phyloP scores from a whole-genome alignment of 2,329 filamentous ascomycete species.

The Fusarium nanum region DNA sequence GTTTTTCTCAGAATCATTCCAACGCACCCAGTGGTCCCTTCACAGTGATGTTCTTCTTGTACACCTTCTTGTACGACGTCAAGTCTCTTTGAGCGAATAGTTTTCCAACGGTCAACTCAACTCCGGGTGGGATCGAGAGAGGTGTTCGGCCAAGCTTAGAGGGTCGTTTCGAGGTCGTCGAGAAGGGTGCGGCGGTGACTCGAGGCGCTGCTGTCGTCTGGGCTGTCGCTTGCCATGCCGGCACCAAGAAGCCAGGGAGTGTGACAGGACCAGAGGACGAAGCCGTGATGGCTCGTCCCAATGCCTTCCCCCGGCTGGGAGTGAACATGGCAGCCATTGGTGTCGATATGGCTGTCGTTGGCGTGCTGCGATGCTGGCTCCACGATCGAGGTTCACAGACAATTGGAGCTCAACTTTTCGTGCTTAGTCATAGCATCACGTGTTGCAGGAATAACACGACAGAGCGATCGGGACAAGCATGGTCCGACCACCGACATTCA shows the following conservation, averaged over 20 bases:
- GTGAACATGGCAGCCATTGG: conserved; percentile 69
- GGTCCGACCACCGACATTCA: background rate
- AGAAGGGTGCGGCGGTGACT: conserved; percentile 65
- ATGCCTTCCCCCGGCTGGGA: conserved; percentile 69
- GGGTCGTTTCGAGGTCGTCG: conserved; percentile 70
- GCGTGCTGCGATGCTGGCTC: conserved; percentile 29
- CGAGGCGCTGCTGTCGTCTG: conserved; percentile 57
- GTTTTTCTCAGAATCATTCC: background rate
- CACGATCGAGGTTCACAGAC: conserved; percentile 28
- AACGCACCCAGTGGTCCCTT: conserved; percentile 81
- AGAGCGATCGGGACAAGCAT: background rate
- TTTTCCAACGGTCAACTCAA: conserved; percentile 78
- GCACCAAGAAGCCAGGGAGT: conserved; percentile 79
- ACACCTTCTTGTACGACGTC: conserved; percentile 70
- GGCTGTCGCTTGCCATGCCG: conserved; percentile 68
- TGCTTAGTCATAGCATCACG: conserved; percentile 52
- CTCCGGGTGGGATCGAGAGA: conserved; percentile 84
- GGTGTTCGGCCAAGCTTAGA: conserved; percentile 90
- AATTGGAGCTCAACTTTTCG: conserved; percentile 48
- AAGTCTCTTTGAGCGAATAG: conserved; percentile 64
- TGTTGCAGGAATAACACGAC: conserved; percentile 20
- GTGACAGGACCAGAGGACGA: conserved; percentile 60
- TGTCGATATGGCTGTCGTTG: conserved; percentile 38
- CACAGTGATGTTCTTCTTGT: conserved; percentile 77
- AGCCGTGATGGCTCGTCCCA: conserved; percentile 64